Conservation (phyloP, 202 grass and related monocot genomes). For the Musa balbisiana region DNA sequence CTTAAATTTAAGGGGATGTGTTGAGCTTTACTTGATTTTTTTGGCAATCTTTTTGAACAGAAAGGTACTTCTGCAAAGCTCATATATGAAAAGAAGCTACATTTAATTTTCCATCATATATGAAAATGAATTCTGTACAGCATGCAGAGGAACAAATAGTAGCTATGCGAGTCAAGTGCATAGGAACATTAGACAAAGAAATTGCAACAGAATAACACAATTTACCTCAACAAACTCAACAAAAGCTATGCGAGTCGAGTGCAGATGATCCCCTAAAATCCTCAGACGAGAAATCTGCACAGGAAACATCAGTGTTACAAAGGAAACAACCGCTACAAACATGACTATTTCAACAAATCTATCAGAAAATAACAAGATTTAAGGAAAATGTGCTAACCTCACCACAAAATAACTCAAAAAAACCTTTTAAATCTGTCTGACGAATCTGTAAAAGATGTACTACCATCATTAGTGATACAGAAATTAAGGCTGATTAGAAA, state of each 20-base stretch:
- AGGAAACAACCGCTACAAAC: neutral
- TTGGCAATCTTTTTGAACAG: too few species aligned
- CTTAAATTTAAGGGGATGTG: too few species aligned
- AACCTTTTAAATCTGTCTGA: neutral
- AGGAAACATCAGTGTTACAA: neutral
- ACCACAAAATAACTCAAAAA: constrained; percentile 6
- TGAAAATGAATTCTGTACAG: neutral
- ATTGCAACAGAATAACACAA: neutral
- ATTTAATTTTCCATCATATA: too few species aligned
- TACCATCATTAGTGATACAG: neutral
- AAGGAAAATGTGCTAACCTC: neutral
- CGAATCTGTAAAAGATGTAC: neutral
- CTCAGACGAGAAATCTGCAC: constrained; percentile 4
- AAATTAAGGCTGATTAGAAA: neutral
- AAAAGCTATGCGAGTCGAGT: constrained; percentile 2
- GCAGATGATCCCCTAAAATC: neutral
- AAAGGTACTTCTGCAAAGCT: too few species aligned
- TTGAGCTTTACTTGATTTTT: too few species aligned
- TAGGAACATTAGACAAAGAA: neutral
- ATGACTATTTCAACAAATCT: neutral
- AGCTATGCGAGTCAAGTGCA: too few species aligned
- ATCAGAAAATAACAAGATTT: neutral
- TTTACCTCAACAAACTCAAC: constrained; percentile 6
- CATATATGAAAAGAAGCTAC: too few species aligned
- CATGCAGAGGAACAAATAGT: neutral